phyloP scores from a whole-genome alignment of 306 rosid species.

The Rubus parviflorus region DNA sequence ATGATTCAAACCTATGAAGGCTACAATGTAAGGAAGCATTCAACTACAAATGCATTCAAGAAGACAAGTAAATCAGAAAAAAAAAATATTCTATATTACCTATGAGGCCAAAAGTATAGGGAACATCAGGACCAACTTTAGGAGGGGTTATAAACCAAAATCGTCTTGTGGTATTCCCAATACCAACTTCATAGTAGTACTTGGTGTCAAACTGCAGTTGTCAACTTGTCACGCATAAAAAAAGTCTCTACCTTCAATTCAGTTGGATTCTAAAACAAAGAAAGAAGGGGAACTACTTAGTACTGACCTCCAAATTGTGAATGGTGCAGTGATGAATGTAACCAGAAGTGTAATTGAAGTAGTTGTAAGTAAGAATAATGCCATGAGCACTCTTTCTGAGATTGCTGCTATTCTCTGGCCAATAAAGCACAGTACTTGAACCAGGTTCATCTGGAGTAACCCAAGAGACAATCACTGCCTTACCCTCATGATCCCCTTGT shows the following conservation, averaged over 20 bases:
- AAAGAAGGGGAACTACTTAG: not conserved
- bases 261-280: not conserved
- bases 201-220: constrained; percentile 58
- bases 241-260: not conserved
- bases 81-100: constrained; percentile 34
- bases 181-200: constrained; percentile 66
- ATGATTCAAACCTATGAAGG: not conserved
- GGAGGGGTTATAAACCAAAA: constrained; percentile 78
- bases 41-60: not conserved
- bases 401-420: constrained; percentile 54
- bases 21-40: not conserved
- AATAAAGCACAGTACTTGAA: constrained; percentile 51
- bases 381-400: constrained; percentile 42
- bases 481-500: constrained; percentile 80
- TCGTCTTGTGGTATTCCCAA: constrained; percentile 42
- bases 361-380: constrained; percentile 47
- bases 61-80: not conserved
- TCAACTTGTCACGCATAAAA: not conserved
- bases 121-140: constrained; percentile 63
- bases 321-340: constrained; percentile 77
- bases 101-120: constrained; percentile 70
- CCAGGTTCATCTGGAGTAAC: constrained; percentile 71
- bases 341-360: constrained; percentile 75
- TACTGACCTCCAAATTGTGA: constrained; percentile 53
- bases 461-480: constrained; percentile 80